Percentiles rank a stretch among this genome's conserved stretches.
phyloP scores from a whole-genome alignment of 2,329 filamentous ascomycete species.

The Hypoxylon sp. region DNA sequence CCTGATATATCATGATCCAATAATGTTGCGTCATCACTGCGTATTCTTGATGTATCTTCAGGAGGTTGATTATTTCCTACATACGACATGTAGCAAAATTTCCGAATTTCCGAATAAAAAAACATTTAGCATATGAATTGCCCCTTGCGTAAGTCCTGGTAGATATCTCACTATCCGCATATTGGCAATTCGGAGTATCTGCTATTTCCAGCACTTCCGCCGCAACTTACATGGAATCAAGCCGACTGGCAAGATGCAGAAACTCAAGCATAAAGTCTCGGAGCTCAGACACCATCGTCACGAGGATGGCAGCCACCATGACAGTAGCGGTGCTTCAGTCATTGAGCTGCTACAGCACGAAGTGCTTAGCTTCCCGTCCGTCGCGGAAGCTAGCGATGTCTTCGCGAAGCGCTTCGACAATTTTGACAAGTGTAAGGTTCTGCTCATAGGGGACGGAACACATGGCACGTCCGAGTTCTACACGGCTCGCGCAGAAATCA shows the following conservation, averaged over 20 bases:
- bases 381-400: slow-evolving; percentile 2
- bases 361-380: slow-evolving; percentile 11
- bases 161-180: neutral
- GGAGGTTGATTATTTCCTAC: neutral
- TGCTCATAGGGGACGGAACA: slow-evolving; percentile 6
- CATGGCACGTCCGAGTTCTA: slow-evolving; percentile 20
- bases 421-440: slow-evolving; percentile 4
- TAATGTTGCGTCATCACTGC: neutral
- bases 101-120: neutral
- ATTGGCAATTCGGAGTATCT: neutral
- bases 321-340: neutral
- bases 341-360: neutral
- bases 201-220: neutral
- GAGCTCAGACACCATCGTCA: neutral
- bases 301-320: too few species aligned
- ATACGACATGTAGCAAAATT: neutral
- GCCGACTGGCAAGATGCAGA: neutral
- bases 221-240: too few species aligned
- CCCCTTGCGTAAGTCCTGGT: neutral
- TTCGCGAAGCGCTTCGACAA: slow-evolving; percentile 4
- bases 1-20: neutral
- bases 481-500: slow-evolving; percentile 8
- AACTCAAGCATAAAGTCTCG: neutral
- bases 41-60: neutral
- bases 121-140: neutral